These are phyloP conservation scores for Termitomyces sp. DNA, from an alignment of 768 basidiomycete species.

Conservation along the genomic window DNA sequence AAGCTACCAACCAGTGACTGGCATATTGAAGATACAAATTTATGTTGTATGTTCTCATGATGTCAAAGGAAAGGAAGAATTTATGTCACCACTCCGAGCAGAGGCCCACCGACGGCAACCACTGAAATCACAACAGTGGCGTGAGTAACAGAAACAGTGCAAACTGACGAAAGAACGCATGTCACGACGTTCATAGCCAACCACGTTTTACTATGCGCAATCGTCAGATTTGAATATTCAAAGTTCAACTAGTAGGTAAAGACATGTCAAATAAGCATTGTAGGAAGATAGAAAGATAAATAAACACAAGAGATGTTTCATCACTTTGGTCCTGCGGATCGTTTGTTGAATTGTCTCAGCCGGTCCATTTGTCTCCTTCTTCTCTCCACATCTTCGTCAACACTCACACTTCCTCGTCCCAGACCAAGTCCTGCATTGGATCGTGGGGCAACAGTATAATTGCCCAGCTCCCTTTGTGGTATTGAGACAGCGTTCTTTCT, in stretches of 20 bases:
- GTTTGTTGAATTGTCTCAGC: conserved; percentile 58
- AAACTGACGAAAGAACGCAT: too few relatives aligned
- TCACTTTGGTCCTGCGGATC: conserved; percentile 26
- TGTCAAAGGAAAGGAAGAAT: too few relatives aligned
- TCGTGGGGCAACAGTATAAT: conserved; percentile 77
- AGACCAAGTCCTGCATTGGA: conserved; percentile 49
- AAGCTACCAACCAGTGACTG: too few relatives aligned
- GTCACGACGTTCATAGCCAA: too few relatives aligned
- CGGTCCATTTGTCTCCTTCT: conserved; percentile 74
- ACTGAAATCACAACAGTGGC: too few relatives aligned
- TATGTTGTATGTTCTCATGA: too few relatives aligned
- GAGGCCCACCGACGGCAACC: too few relatives aligned
- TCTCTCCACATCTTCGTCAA: conserved; percentile 72
- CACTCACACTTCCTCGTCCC: conserved; percentile 49
- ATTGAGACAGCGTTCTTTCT: conserved; percentile 83
- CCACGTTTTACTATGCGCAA: neutral
- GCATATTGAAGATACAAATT: too few relatives aligned
- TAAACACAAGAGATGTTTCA: neutral
- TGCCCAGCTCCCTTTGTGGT: conserved; percentile 71
- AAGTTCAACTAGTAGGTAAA: neutral
- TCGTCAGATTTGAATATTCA: neutral
- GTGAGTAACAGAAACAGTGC: too few relatives aligned
- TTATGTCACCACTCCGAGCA: too few relatives aligned
- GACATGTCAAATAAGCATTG: neutral
- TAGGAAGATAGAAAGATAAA: neutral